Evolutionary conservation across 345 rosid genomes (phyloP), one percentile per base, ranked within the genome.

Genomic region (Corchorus olitorius): DNA sequence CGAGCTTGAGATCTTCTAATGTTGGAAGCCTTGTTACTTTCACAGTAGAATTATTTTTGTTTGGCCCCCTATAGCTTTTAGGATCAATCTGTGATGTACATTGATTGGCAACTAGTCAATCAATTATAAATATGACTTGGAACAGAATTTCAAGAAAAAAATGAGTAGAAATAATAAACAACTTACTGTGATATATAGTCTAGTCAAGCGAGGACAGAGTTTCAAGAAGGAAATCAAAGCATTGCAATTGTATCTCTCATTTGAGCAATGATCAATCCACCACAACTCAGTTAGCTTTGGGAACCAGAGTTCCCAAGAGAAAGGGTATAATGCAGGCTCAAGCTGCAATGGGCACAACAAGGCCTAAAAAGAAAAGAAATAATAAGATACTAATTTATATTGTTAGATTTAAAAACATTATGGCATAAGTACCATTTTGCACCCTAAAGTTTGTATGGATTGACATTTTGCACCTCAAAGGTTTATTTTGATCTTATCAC

Each of bases 241-340:
- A 49, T 70, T 78, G 12, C 53, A 72, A 64, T 84, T 85, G 65
- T 75, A 87, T 80, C 76, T 81, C 76, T 83, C 75, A 17, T 71
- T 52, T 16, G 81, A 77, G 27, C 27, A 27, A 75, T 74, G 65
- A 48, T 90, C 94, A 15, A 89, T 86, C 94, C 94, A 90, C 85
- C 88, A 73, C 66, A 91, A 8, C 64, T 87, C 92, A 73, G 83
- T 86, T 70, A 91, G 71, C 34, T 85, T 80, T 70, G 86, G 86
- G 81, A 90, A 85, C 37, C 80, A 85, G 60, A 86, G 87, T 35
- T 86, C 87, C 73, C 83, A 60, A 65, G 53, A 61, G 14, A 81
- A 80, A 52, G 77, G 78, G 17, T 1, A 0, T 12, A 0, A 13
- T 2, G 43, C 43, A 39, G 88, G 81, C 12, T 87, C 59, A 4